Evolutionary conservation across 1,139 yeast species (phyloP), one percentile per base, ranked within the genome.

Genomic region (Yamadazyma dendronema): DNA sequence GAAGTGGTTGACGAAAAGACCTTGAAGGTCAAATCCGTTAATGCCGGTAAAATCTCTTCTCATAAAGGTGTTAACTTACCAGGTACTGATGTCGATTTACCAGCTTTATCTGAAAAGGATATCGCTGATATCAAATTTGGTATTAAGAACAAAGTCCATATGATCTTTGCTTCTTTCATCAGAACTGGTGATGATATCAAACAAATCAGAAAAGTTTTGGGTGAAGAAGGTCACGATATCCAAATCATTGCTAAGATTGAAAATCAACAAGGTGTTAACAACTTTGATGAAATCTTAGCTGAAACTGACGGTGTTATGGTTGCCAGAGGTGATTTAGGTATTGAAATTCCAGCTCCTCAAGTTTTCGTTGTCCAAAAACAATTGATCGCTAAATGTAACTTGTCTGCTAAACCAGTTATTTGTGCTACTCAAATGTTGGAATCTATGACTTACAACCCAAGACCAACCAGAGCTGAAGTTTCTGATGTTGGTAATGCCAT

Each of bases 341-440:
- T 92, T 61, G 99, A 92, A 77, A 92, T 92, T 60, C 98, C 98
- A 53, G 97, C 98, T 52, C 94, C 97, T 50, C 95, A 90, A 77
- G 99, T 92, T 48, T 89, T 92, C 65, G 92, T 94, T 59, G 97
- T 90, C 55, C 99, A 92, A 77, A 92, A 94, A 81, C 96, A 90
- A 77, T 79, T 92, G 75, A 92, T 92, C 67, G 97, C 98, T 61
- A 92, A 92, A 76, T 92, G 96, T 79, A 94, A 92, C 81, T 77
- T 90, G 65, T 97, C 96, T 53, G 99, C 97, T 64, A 92, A 94
- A 81, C 98, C 99, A 61, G 97, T 89, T 54, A 89, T 92, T 64
- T 94, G 98, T 77, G 99, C 99, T 51, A 92, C 99, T 52, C 99
- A 92, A 76, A 92, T 92, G 98, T 84, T 92, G 69, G 99, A 92